Conservation (phyloP, 176 grass and related monocot species). For the Cymbopogon citratus region DNA sequence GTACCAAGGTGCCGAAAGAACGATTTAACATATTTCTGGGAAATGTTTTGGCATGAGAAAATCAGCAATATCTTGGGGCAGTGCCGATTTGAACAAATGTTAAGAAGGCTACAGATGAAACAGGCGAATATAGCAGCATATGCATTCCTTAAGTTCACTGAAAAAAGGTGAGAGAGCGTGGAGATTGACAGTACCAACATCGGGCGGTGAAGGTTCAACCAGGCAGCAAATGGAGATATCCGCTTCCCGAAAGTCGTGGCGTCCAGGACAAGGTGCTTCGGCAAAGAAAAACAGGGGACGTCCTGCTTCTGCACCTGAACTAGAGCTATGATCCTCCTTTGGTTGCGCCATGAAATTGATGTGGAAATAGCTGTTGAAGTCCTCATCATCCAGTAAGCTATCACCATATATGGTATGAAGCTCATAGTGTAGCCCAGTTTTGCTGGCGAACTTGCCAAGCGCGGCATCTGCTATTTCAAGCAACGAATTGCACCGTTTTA, state of each 20-base stretch:
- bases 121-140: too few relatives aligned
- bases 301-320: neutral
- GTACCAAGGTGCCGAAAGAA: too few relatives aligned
- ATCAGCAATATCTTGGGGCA: too few relatives aligned
- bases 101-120: too few relatives aligned
- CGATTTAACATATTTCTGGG: too few relatives aligned
- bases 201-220: neutral
- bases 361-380: neutral
- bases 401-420: constrained; percentile 11
- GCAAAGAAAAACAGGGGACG: neutral
- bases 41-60: too few relatives aligned
- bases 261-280: neutral
- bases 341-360: constrained; percentile 21
- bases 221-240: neutral
- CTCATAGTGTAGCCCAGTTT: neutral
- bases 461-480: constrained; percentile 1
- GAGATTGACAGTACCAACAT: too few relatives aligned
- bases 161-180: neutral
- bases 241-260: neutral
- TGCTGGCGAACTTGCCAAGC: neutral
- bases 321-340: neutral
- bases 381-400: neutral
- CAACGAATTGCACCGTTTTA: too few relatives aligned
- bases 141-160: too few relatives aligned
- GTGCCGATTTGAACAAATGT: neutral